Percentiles rank a stretch among this genome's conserved stretches.
Conservation (phyloP, 2,329 filamentous ascomycete genomes). For the Penicillium sp. region DNA sequence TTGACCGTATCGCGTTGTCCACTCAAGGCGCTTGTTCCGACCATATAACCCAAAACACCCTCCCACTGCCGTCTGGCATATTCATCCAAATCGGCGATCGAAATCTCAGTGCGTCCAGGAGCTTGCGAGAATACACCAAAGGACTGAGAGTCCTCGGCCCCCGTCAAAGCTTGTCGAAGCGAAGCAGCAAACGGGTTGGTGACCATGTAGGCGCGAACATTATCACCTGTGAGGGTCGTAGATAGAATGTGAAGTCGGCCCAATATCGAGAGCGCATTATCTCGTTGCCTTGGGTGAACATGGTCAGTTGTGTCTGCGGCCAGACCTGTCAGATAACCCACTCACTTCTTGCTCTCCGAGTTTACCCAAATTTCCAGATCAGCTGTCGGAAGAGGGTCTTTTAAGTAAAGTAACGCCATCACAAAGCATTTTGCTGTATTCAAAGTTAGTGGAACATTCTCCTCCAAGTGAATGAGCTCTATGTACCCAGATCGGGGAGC, state of each 20-base stretch:
- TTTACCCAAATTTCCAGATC: conserved; percentile 87
- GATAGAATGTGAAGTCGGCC: conserved; percentile 82
- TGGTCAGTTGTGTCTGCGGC: background rate
- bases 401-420: conserved; percentile 91
- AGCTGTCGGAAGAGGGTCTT: conserved; percentile 70
- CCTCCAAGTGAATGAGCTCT: conserved; percentile 10
- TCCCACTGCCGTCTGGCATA: conserved; percentile 93
- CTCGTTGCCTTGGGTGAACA: conserved; percentile 62
- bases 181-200: conserved; percentile 80
- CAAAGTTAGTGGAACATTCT: conserved; percentile 15
- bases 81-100: conserved; percentile 72
- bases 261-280: conserved; percentile 78
- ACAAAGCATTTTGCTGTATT: conserved; percentile 83
- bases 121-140: conserved; percentile 82
- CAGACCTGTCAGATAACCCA: background rate
- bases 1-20: conserved; percentile 47
- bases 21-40: conserved; percentile 55
- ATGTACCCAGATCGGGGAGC: conserved; percentile 81
- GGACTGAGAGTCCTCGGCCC: conserved; percentile 78
- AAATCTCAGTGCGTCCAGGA: conserved; percentile 62
- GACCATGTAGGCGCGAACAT: conserved; percentile 70
- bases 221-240: conserved; percentile 60
- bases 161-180: conserved; percentile 81
- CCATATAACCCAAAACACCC: conserved; percentile 91
- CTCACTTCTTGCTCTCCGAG: conserved; percentile 59